Evolutionary conservation across 805 yeast species (phyloP).

Genomic region (Jamesozyma spencerorum): DNA sequence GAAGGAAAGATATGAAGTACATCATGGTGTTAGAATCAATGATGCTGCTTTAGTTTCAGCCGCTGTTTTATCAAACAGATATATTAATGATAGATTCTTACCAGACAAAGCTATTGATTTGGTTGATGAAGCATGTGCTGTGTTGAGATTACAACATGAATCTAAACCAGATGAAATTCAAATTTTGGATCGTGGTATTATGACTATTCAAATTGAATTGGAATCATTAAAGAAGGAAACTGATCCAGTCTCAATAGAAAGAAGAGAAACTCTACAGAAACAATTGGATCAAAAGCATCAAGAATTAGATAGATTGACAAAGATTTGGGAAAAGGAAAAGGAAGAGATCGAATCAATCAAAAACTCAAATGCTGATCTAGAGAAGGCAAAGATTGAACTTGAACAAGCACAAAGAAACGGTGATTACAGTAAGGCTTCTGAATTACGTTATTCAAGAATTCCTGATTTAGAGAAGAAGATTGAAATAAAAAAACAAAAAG

Average conservation of each 20-base stretch:
- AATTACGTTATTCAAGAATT: constrained; percentile 75
- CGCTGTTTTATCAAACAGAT: constrained; percentile 80
- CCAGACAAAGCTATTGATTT: constrained; percentile 97
- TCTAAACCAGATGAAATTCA: constrained; percentile 93
- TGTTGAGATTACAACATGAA: constrained; percentile 87
- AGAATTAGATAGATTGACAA: constrained; percentile 64
- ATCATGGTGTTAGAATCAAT: constrained; percentile 91
- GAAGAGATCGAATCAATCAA: constrained; percentile 68
- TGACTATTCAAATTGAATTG: constrained; percentile 91
- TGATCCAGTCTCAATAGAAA: constrained; percentile 71
- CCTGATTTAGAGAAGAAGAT: constrained; percentile 68
- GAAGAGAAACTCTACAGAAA: constrained; percentile 63
- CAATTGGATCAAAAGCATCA: constrained; percentile 53
- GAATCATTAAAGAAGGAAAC: constrained; percentile 91
- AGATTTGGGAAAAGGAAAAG: constrained; percentile 81
- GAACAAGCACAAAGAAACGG: constrained; percentile 79
- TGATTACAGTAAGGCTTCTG: constrained; percentile 81
- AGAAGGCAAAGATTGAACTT: constrained; percentile 72
- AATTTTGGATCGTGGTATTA: constrained; percentile 74
- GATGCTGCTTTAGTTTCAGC: constrained; percentile 93
- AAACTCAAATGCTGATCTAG: constrained; percentile 70
- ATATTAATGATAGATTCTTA: constrained; percentile 79
- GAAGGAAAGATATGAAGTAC: constrained; percentile 91
- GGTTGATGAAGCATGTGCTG: constrained; percentile 96
- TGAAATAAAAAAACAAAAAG: constrained; percentile 35